A percentile compares a stretch with the other conserved stretches of the same genome.
Conservation (phyloP, 441 rosid species). For the Euphorbia celastroides region DNA sequence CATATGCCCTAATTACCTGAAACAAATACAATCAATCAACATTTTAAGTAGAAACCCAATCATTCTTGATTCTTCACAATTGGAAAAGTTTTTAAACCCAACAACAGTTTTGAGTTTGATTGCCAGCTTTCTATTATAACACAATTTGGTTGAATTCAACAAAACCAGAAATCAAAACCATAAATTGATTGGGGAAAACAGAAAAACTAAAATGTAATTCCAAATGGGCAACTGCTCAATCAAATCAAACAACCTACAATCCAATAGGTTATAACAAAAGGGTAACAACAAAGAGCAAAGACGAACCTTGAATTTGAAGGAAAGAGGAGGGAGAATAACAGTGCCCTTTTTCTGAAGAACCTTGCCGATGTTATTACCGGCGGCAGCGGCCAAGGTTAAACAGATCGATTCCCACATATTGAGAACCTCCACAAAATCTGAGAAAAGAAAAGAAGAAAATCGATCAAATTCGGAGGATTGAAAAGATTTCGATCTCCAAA, state of each 20-base stretch:
- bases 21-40: conserved; percentile 6
- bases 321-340: conserved; percentile 90
- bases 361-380: conserved; percentile 95
- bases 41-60: neutral
- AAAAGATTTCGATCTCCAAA: neutral
- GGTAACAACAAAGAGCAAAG: neutral
- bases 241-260: conserved; percentile 3
- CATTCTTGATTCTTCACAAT: neutral
- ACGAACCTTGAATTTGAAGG: conserved; percentile 83
- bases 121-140: neutral
- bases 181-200: neutral
- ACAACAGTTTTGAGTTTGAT: conserved; percentile 1
- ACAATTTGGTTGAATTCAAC: neutral
- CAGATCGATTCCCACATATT: conserved; percentile 89
- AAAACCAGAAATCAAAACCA: neutral
- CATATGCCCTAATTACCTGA: conserved; percentile 90
- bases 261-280: neutral
- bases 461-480: neutral
- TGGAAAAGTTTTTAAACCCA: neutral
- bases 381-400: conserved; percentile 86
- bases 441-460: neutral
- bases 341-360: conserved; percentile 98
- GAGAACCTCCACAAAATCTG: conserved; percentile 6
- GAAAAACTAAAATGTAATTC: neutral
- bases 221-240: neutral